A percentile compares a stretch with the other conserved stretches of the same genome.
Conservation (phyloP, 2,329 filamentous ascomycete genomes). For the Grosmannia serpens region DNA sequence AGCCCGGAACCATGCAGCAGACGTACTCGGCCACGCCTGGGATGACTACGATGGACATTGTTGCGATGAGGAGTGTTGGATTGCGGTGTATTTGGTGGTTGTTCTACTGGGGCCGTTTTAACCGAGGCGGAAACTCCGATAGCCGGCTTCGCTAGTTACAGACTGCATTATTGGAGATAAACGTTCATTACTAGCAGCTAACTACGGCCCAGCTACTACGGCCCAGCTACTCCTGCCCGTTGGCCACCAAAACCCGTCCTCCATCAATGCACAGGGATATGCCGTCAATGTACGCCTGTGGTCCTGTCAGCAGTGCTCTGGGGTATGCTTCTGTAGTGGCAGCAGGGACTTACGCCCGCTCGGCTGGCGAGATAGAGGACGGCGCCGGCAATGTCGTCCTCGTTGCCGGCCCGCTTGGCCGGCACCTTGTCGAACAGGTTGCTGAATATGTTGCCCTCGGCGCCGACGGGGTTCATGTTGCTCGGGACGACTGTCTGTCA, state of each 20-base stretch:
- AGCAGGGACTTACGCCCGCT: slow-evolving; percentile 3
- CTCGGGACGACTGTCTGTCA: slow-evolving; percentile 38
- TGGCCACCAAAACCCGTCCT: slow-evolving; percentile 9
- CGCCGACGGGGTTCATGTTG: slow-evolving; percentile 54
- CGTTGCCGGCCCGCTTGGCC: slow-evolving; percentile 37
- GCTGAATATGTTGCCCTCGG: slow-evolving; percentile 39
- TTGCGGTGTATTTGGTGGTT: not conserved
- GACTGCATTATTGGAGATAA: not conserved
- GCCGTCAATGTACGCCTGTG: slow-evolving; percentile 8
- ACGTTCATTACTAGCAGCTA: not conserved
- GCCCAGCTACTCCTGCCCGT: slow-evolving; percentile 7
- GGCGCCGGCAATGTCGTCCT: slow-evolving; percentile 46
- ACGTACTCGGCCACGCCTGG: slow-evolving; percentile 2
- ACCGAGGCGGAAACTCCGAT: too few species aligned
- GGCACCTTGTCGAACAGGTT: slow-evolving; percentile 42
- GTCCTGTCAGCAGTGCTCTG: not conserved
- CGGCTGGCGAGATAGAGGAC: slow-evolving; percentile 36
- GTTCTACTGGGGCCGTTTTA: not conserved
- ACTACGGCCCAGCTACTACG: too few species aligned
- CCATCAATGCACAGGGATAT: slow-evolving; percentile 10
- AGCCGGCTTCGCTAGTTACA: too few species aligned
- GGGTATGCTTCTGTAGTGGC: too few species aligned
- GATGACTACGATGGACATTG: slow-evolving; percentile 9
- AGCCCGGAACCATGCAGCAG: not conserved
- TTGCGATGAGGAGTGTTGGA: not conserved